Conservation (phyloP, 2,329 filamentous ascomycete genomes). For the Rhynchosporium agropyri region DNA sequence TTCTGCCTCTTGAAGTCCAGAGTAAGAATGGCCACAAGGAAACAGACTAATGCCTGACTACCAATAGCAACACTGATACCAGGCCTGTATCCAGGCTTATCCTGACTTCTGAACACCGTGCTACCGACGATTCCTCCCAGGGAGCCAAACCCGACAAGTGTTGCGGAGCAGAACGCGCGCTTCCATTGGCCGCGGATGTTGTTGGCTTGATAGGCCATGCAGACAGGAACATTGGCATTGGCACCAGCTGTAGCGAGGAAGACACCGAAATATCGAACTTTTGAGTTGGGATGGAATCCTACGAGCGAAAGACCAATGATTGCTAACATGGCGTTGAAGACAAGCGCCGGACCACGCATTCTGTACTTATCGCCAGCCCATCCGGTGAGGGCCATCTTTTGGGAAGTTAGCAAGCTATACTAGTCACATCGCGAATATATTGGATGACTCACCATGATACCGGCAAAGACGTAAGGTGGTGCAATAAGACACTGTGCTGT, state of each 20-base stretch:
- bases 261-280: slow-evolving; percentile 57
- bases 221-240: slow-evolving; percentile 76
- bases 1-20: slow-evolving; percentile 41
- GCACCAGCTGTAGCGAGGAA: slow-evolving; percentile 51
- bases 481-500: slow-evolving; percentile 57
- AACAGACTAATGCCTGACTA: slow-evolving; percentile 29
- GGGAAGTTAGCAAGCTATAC: not conserved
- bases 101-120: slow-evolving; percentile 67
- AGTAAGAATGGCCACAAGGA: slow-evolving; percentile 36
- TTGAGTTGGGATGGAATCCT: slow-evolving; percentile 52
- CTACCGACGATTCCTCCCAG: slow-evolving; percentile 77
- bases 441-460: slow-evolving; percentile 47
- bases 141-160: slow-evolving; percentile 74
- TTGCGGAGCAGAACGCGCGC: slow-evolving; percentile 76
- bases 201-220: slow-evolving; percentile 80
- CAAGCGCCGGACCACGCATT: slow-evolving; percentile 38
- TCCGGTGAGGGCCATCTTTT: slow-evolving; percentile 10
- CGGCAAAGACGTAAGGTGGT: slow-evolving; percentile 53
- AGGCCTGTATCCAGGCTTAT: slow-evolving; percentile 51
- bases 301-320: slow-evolving; percentile 48
- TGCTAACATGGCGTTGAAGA: slow-evolving; percentile 49
- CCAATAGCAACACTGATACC: slow-evolving; percentile 36
- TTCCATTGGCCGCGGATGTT: slow-evolving; percentile 84
- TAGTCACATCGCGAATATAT: slow-evolving; percentile 38
- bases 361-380: slow-evolving; percentile 50